phyloP scores from a whole-genome alignment of 1,284 basidiomycete genomes.

The Phaffia rhodozyma region DNA sequence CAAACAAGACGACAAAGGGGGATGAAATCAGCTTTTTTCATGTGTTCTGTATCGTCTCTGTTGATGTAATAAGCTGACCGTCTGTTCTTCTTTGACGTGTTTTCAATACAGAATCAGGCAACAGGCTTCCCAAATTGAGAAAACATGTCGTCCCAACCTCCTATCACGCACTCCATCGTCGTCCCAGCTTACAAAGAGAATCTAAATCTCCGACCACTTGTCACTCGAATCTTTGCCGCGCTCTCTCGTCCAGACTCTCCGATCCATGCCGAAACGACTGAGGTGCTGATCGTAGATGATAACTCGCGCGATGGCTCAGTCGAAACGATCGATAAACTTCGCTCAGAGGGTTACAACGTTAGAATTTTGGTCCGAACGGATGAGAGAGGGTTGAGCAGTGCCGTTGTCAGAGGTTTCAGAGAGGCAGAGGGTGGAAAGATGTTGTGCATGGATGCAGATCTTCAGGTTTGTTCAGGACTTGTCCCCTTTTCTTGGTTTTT shows the following conservation, averaged over 20 bases:
- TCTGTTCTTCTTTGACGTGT: no score
- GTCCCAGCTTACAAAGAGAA: slow-evolving; percentile 43
- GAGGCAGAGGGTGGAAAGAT: slow-evolving; percentile 37
- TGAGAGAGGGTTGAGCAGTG: slow-evolving; percentile 38
- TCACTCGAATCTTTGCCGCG: slow-evolving; percentile 35
- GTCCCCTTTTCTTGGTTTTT: no score
- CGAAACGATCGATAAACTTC: slow-evolving; percentile 36
- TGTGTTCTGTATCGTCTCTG: no score
- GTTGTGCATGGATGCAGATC: slow-evolving; percentile 42
- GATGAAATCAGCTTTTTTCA: no score
- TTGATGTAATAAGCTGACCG: no score
- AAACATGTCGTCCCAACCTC: not conserved
- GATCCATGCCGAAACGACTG: slow-evolving; percentile 27
- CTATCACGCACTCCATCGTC: slow-evolving; percentile 36
- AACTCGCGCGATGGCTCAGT: slow-evolving; percentile 41
- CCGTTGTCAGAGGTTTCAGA: slow-evolving; percentile 39
- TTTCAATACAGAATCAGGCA: no score
- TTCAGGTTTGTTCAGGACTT: slow-evolving; percentile 27
- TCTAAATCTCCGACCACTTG: slow-evolving; percentile 38
- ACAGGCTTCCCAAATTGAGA: no score
- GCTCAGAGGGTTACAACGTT: slow-evolving; percentile 38
- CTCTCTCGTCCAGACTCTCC: slow-evolving; percentile 21
- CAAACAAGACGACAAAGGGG: no score
- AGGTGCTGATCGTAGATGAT: slow-evolving; percentile 43
- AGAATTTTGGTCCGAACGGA: slow-evolving; percentile 38